Base-by-base conservation (phyloP, 1,139 yeast species). In the Cylindricascospora bacillispora region DNA sequence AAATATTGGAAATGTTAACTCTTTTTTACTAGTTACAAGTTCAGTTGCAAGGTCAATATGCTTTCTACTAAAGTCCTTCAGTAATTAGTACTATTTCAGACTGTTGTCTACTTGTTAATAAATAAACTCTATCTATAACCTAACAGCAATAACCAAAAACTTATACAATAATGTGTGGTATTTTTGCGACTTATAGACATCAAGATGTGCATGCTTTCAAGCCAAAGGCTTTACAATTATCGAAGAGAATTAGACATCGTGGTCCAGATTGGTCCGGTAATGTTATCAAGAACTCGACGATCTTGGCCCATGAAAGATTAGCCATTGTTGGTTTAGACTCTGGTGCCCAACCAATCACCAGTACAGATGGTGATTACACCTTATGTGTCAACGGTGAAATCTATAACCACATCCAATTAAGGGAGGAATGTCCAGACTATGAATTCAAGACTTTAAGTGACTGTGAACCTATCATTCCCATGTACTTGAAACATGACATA, bases 161-260 rank as follows among this genome's bases (percentile, higher is more conserved):
- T n/a, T n/a, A n/a, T n/a, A n/a, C n/a, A n/a, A n/a, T n/a, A n/a
- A 92, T 89, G 98, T 92, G 97, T 77, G 98, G 97, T 62, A 86
- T 89, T 49, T 89, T 83, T 57, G 95, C 95, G 40, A 85, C 93
- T 35, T 83, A 69, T 60, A 76, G 68, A 59, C 86, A 80, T 53
- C 79, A 76, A 29, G 80, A 83, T 42, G 74, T 81, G 37, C 76
- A 78, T 48, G 62, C 67, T 36, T 89, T 82, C 69, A 89, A 86
- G 62, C 70, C 77, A 36, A 76, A 75, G 54, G 97, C 97, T 28
- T 67, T 89, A 42, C 92, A 82, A 56, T 70, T 82, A 54, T 71
- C 97, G 41, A 86, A 85, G 62, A 70, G 85, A 60, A 78, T 86
- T 56, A 79, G 98, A 64, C 98, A 89, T 62, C 79, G 98, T 62